Base-by-base conservation (phyloP, 352 stramenopile genomes). In the Pilasporangium apinafurcum region DNA sequence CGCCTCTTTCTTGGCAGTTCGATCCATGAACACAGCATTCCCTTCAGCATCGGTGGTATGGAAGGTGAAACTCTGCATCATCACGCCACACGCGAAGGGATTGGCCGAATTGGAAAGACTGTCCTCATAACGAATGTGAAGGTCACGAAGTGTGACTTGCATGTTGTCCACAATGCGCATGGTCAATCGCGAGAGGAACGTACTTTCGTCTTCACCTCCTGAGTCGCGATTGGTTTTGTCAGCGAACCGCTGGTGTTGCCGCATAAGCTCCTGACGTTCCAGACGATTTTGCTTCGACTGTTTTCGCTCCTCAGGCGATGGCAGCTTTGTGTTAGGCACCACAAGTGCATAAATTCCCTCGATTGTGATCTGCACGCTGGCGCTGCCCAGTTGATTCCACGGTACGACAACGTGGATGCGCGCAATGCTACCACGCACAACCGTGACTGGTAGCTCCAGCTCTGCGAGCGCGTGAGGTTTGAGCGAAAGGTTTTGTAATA, bases 41-140 rank as follows among this genome's bases (percentile, higher is more conserved):
- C 77, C 80, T 25, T 86, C 58, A 4, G 62, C 72, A 34, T 92
- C 73, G 2, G 80, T 92, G 17, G 80, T 86, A 20, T 86, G 73
- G 31, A 89, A 74, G 9, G 65, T 56, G 40, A 92, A 87, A 24
- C 49, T 62, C 26, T 82, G 52, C 9, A 90, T 42, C 61, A 90
- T 76, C 2, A 92, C 9, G 2, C 80, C 80, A 44, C 75, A 87
- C 10, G 77, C 76, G 30, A 92, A 89, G 20, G 80, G 80, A 1
- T 53, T 35, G 2, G 70, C 67, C 0, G 68, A 68, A 30, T 87
- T 86, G 22, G 80, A 85, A 28, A 74, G 41, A 1, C 44, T 63
- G 51, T 93, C 81, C 46, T 93, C 78, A 34, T 91, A 93, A 4
- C 81, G 59, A 14, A 93, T 48, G 42, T 93, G 81, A 27, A 93